Conservation (phyloP, 176 grass and related monocot species). For the Aegilops sharonensis region DNA sequence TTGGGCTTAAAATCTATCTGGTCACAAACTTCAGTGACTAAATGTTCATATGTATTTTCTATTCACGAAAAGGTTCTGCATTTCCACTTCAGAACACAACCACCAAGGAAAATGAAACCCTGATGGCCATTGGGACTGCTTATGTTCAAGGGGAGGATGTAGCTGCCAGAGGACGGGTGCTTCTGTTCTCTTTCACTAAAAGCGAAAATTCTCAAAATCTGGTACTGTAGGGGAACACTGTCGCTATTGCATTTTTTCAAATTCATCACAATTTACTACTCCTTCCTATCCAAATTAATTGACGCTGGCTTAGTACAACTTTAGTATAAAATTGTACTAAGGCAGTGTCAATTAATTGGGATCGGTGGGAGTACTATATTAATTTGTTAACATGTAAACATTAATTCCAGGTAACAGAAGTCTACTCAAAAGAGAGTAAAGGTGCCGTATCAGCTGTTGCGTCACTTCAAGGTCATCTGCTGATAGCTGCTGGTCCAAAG, state of each 20-base stretch:
- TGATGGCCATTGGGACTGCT: constrained; percentile 87
- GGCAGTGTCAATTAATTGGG: too few species aligned
- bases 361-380: neutral
- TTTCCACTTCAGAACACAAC: constrained; percentile 67
- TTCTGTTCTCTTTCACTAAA: constrained; percentile 78
- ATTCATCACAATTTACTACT: neutral
- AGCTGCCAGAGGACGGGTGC: constrained; percentile 81
- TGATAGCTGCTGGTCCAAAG: constrained; percentile 94
- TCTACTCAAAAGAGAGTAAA: constrained; percentile 93
- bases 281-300: too few species aligned
- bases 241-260: neutral
- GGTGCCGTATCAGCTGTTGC: constrained; percentile 94
- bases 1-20: neutral
- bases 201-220: constrained; percentile 81
- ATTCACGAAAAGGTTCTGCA: constrained; percentile 7
- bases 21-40: neutral
- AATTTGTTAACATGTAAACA: constrained; percentile 5
- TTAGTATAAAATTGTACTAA: too few species aligned
- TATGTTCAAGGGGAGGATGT: constrained; percentile 97
- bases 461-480: constrained; percentile 90
- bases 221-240: constrained; percentile 38
- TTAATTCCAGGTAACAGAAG: constrained; percentile 67
- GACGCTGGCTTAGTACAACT: too few species aligned
- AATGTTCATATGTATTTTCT: constrained; percentile 7
- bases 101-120: constrained; percentile 86